A percentile compares a stretch with the other conserved stretches of the same genome.
These are phyloP conservation scores for Coniophora puteana DNA, from an alignment of 1,284 basidiomycete genomes.

Conservation along the genomic window DNA sequence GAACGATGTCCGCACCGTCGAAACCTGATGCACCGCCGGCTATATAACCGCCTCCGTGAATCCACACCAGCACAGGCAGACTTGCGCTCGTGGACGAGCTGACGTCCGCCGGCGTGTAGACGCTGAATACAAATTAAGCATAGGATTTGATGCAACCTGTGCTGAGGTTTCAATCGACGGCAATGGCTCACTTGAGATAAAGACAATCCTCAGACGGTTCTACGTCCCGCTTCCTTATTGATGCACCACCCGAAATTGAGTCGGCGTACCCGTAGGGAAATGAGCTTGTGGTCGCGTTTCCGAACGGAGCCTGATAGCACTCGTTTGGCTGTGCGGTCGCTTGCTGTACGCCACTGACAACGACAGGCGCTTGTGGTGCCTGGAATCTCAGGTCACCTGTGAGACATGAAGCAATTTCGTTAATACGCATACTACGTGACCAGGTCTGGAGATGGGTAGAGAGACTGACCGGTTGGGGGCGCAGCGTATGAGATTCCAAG, in stretches of 20 bases:
- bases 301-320: slow-evolving; percentile 6
- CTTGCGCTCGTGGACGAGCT: not conserved
- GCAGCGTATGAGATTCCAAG: slow-evolving; percentile 11
- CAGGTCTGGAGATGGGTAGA: too few species aligned
- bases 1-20: too few species aligned
- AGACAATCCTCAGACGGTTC: slow-evolving; percentile 6
- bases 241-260: not conserved
- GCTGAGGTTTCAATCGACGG: not conserved
- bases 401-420: too few species aligned
- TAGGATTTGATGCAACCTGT: not conserved
- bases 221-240: slow-evolving; percentile 4
- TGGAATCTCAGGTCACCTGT: slow-evolving; percentile 7
- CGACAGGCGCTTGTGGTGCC: slow-evolving; percentile 8
- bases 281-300: slow-evolving; percentile 1
- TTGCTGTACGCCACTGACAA: slow-evolving; percentile 4
- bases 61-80: slow-evolving; percentile 9
- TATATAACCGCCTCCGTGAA: slow-evolving; percentile 8
- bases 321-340: slow-evolving; percentile 9
- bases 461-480: slow-evolving; percentile 8
- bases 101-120: slow-evolving; percentile 4
- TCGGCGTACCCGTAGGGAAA: not conserved
- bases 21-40: slow-evolving; percentile 1
- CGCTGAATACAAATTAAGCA: slow-evolving; percentile 3
- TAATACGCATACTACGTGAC: too few species aligned
- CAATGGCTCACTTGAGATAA: slow-evolving; percentile 6